Evolutionary conservation across 495 filamentous ascomycete genomes (phyloP).

Genomic region (Parathielavia appendiculata): DNA sequence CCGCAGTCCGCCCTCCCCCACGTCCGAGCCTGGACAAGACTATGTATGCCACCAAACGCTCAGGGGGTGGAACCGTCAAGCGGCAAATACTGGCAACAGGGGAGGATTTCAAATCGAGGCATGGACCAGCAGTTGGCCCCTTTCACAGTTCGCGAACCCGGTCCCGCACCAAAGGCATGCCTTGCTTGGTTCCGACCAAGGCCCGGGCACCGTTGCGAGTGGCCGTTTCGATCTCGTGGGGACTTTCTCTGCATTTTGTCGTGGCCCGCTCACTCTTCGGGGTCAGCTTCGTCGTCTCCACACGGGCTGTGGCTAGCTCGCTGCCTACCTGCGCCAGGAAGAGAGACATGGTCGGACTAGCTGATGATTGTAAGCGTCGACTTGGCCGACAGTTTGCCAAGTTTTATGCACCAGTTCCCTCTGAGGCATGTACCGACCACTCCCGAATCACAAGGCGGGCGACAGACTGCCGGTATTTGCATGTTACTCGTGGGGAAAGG

Average conservation of each 20-base stretch:
- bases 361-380: conserved; percentile 1
- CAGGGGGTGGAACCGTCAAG: conserved; percentile 16
- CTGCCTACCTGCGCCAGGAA: conserved; percentile 10
- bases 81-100: conserved; percentile 16
- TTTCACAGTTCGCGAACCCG: conserved; percentile 18
- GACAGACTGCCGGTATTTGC: background rate
- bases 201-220: conserved; percentile 4
- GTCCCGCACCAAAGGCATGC: conserved; percentile 1
- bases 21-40: conserved; percentile 4
- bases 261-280: conserved; percentile 15
- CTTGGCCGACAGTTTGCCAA: background rate
- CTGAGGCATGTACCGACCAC: background rate
- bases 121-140: conserved; percentile 19
- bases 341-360: conserved; percentile 8
- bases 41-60: conserved; percentile 12
- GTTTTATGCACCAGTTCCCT: conserved; percentile 5
- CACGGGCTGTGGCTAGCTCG: conserved; percentile 9
- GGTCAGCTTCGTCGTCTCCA: conserved; percentile 12
- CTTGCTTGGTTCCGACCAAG: conserved; percentile 17
- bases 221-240: conserved; percentile 25
- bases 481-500: conserved; percentile 2
- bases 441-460: background rate
- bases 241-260: conserved; percentile 10
- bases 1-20: conserved; percentile 13
- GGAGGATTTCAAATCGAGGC: conserved; percentile 18